Evolutionary conservation across 1,284 basidiomycete genomes (phyloP), one percentile per base, ranked within the genome.

Genomic region (Cystobasidium slooffiae): DNA sequence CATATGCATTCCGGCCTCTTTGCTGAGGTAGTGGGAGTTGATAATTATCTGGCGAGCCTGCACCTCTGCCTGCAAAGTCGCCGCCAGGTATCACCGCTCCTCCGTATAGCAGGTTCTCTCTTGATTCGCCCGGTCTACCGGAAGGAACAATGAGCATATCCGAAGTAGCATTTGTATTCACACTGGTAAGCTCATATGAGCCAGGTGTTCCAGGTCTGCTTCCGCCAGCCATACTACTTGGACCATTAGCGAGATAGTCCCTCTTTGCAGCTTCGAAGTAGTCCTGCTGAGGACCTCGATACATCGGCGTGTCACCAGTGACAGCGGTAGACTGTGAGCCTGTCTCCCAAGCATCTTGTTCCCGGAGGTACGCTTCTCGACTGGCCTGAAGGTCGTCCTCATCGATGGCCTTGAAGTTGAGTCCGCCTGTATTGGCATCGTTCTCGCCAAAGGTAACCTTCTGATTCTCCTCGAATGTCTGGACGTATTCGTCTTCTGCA

Each of bases 391-490:
- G 75, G 55, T 81, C 78, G 68, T 78, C 77, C 47, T 77, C 90
- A 46, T 80, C 81, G 56, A 82, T 76, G 44, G 81, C 78, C 18
- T 80, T 80, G 75, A 82, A 81, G 63, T 78, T 79, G 41, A 82
- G 76, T 2, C 81, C 81, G 64, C 89, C 90, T 49, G 88, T 87
- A 5, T 91, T 83, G 76, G 92, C 84, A 67, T 88, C 87, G 16
- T 18, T 49, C 9, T 22, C 63, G 41, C 59, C 52, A 14, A 66
- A 53, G 4, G 47, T 22, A 1, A 90, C 88, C 63, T 89, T 87
- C 85, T 90, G 86, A 80, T 87, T 87, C 82, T 89, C 88, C 6
- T 90, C 90, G 80, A 90, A 90, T 80, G 91, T 90, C 68, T 87
- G 85, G 80, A 92, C 79, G 79, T 87, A 87, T 22, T 89, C 85